Conservation (phyloP, 805 yeast genomes). For the Lipomyces mesembrius region DNA sequence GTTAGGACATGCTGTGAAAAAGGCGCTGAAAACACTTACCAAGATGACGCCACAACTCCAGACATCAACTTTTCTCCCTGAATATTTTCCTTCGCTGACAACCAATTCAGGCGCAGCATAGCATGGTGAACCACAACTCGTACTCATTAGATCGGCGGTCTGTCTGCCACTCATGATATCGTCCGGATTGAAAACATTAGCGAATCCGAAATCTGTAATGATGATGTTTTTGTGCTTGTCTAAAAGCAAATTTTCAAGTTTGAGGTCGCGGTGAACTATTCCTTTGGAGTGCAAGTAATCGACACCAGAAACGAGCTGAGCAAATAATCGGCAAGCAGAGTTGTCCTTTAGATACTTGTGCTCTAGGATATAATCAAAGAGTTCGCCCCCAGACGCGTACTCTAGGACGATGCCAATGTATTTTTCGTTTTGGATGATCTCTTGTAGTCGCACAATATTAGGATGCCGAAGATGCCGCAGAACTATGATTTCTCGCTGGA, state of each 20-base stretch:
- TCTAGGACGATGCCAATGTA: slow-evolving; percentile 96
- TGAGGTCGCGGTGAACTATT: slow-evolving; percentile 75
- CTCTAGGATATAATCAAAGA: slow-evolving; percentile 87
- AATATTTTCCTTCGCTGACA: slow-evolving; percentile 81
- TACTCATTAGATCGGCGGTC: slow-evolving; percentile 76
- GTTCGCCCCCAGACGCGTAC: slow-evolving; percentile 96
- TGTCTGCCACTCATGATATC: slow-evolving; percentile 27
- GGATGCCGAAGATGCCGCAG: slow-evolving; percentile 83
- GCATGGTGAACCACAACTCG: slow-evolving; percentile 97
- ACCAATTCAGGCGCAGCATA: slow-evolving; percentile 98
- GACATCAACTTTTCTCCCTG: slow-evolving; percentile 90
- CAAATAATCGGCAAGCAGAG: slow-evolving; percentile 83
- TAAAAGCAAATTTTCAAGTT: slow-evolving; percentile 71
- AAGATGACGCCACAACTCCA: slow-evolving; percentile 97
- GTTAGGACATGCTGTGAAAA: background rate
- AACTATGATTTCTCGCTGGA: slow-evolving; percentile 91
- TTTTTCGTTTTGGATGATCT: slow-evolving; percentile 89
- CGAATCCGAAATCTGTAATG: slow-evolving; percentile 93
- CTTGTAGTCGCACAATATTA: slow-evolving; percentile 87
- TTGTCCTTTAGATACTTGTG: slow-evolving; percentile 86
- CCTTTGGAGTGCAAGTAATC: slow-evolving; percentile 85
- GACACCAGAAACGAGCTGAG: slow-evolving; percentile 93
- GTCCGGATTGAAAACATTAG: slow-evolving; percentile 66
- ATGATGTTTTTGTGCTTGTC: slow-evolving; percentile 86
- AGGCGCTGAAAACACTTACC: slow-evolving; percentile 2